A percentile compares a stretch with the other conserved stretches of the same genome.
Evolutionary conservation across 2,329 filamentous ascomycete genomes (phyloP).

Genomic region (Geosmithia flava): DNA sequence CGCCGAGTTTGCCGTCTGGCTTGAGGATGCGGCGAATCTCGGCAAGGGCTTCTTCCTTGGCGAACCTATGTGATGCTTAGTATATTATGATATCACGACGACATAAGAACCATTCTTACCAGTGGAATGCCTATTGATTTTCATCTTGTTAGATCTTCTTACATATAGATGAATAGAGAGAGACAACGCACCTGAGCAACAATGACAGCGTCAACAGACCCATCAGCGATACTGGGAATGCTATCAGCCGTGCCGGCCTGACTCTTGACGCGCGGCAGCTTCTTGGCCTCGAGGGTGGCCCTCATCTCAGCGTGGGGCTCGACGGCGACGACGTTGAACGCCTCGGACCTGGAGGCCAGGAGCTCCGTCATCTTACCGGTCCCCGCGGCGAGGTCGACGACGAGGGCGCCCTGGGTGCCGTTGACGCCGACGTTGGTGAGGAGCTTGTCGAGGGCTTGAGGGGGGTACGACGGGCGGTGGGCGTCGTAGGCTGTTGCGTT

Average conservation of each 20-base stretch:
- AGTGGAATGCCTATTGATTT: constrained; percentile 35
- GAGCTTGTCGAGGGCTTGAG: constrained; percentile 43
- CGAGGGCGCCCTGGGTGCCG: constrained; percentile 26
- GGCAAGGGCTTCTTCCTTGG: constrained; percentile 44
- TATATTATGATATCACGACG: too few relatives aligned
- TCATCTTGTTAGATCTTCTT: too few relatives aligned
- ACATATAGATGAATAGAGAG: too few relatives aligned
- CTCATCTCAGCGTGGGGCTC: constrained; percentile 57
- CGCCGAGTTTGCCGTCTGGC: constrained; percentile 45
- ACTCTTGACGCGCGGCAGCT: constrained; percentile 39
- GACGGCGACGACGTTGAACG: constrained; percentile 47
- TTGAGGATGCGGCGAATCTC: constrained; percentile 57
- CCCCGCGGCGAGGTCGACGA: constrained; percentile 55
- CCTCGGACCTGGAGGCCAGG: constrained; percentile 44
- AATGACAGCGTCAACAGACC: constrained; percentile 52
- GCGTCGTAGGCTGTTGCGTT: constrained; percentile 53
- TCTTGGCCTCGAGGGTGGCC: constrained; percentile 43
- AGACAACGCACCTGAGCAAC: constrained; percentile 48
- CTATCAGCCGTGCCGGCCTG: constrained; percentile 43
- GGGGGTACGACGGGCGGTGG: constrained; percentile 55
- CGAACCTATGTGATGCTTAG: constrained; percentile 50
- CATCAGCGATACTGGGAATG: constrained; percentile 37
- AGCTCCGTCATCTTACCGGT: constrained; percentile 60
- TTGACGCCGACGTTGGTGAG: constrained; percentile 41
- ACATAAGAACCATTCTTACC: constrained; percentile 26